Evolutionary conservation across 768 basidiomycete species (phyloP).

Genomic region (Xerocomellus dryophilus): DNA sequence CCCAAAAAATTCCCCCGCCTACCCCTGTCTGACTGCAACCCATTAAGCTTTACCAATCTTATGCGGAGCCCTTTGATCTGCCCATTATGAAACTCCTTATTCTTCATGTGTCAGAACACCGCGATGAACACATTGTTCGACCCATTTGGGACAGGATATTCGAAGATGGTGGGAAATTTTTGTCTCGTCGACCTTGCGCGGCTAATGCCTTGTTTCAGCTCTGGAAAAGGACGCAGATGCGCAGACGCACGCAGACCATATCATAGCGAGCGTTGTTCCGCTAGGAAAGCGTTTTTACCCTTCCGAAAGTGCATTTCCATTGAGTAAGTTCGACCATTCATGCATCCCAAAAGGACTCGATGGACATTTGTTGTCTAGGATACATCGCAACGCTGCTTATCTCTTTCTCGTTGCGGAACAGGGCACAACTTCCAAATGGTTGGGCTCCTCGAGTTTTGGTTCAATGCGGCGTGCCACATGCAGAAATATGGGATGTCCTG

Average conservation of each 20-base stretch:
- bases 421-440: constrained; percentile 58
- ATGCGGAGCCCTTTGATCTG: constrained; percentile 83
- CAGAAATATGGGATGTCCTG: constrained; percentile 81
- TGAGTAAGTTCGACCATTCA: constrained; percentile 52
- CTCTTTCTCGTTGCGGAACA: constrained; percentile 63
- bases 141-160: constrained; percentile 90
- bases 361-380: constrained; percentile 42
- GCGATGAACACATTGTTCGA: constrained; percentile 74
- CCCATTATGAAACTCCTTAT: constrained; percentile 84
- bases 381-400: constrained; percentile 74
- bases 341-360: not conserved
- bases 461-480: constrained; percentile 77
- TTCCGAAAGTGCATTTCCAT: constrained; percentile 85
- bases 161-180: constrained; percentile 57
- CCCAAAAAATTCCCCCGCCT: not conserved
- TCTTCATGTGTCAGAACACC: constrained; percentile 90
- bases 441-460: constrained; percentile 81
- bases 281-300: constrained; percentile 87
- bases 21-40: constrained; percentile 11
- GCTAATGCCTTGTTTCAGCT: constrained; percentile 35
- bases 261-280: constrained; percentile 62
- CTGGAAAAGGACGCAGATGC: constrained; percentile 55
- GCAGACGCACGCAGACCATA: constrained; percentile 54
- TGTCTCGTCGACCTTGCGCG: not conserved
- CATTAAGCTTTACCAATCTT: constrained; percentile 78